phyloP scores from a whole-genome alignment of 2,329 filamentous ascomycete species.

The Penicillium vulpinum region DNA sequence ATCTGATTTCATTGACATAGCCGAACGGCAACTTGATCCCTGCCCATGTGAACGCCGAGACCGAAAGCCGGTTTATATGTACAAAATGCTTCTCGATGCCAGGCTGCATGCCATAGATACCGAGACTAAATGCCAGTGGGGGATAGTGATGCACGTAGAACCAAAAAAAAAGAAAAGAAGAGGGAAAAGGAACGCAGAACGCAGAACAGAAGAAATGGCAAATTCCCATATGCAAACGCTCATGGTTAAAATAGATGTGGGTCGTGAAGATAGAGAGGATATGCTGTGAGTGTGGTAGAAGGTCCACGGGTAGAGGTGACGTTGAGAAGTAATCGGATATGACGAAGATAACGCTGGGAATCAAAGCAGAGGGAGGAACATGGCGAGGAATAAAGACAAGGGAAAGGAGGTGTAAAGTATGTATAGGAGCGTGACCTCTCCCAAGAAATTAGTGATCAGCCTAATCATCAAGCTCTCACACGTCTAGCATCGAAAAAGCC shows the following conservation, averaged over 20 bases:
- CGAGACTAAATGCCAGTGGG: conserved; percentile 6
- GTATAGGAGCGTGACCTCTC: not conserved
- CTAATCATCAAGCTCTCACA: conserved; percentile 26
- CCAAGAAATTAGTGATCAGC: not conserved
- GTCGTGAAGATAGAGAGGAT: not conserved
- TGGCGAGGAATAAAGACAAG: not conserved
- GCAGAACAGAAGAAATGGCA: not conserved
- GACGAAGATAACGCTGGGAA: not conserved
- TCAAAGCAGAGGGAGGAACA: not conserved
- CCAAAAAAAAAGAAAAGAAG: not conserved
- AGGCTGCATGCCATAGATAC: conserved; percentile 3
- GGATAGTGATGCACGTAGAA: conserved; percentile 7
- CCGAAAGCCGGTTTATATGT: conserved; percentile 7
- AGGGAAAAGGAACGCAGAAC: too few relatives aligned
- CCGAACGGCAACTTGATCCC: not conserved
- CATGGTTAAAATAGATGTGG: not conserved
- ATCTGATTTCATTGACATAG: not conserved
- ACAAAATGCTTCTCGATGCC: conserved; percentile 12
- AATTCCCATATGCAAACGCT: conserved; percentile 11
- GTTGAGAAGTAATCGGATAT: not conserved
- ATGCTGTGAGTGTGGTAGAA: not conserved
- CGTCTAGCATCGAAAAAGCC: conserved; percentile 45
- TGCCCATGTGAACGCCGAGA: conserved; percentile 4
- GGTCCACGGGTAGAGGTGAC: not conserved
- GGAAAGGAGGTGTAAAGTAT: not conserved